Percentiles rank a stretch among this genome's conserved stretches.
Evolutionary conservation across 306 rosid genomes (phyloP).

Genomic region (Medicago ruthenica): DNA sequence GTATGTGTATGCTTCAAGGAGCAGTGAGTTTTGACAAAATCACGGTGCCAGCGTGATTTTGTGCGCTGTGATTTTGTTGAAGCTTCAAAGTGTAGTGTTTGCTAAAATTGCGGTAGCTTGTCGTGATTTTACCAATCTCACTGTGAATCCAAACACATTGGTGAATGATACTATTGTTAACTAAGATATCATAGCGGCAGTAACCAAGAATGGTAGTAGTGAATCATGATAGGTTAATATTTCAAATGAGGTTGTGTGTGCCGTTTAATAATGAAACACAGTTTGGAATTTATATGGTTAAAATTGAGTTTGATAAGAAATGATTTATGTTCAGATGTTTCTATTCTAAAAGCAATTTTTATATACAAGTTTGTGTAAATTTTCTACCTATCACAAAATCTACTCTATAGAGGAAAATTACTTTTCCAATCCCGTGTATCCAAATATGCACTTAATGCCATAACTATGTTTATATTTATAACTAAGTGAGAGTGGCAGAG

Average conservation of each 20-base stretch:
- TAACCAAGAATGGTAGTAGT: not conserved
- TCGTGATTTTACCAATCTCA: no score
- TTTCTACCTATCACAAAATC: not conserved
- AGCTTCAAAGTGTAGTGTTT: no score
- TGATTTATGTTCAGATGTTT: not conserved
- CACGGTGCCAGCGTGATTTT: no score
- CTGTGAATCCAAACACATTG: not conserved
- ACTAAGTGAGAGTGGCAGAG: not conserved
- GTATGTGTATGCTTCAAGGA: no score
- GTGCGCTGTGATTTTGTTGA: no score
- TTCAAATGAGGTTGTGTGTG: not conserved
- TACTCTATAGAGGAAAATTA: not conserved
- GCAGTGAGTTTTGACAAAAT: no score
- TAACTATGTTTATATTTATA: no score
- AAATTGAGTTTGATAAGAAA: slow-evolving; percentile 3
- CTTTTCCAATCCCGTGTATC: not conserved
- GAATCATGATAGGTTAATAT: not conserved
- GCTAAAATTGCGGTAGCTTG: no score
- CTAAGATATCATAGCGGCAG: not conserved
- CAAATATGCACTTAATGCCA: not conserved
- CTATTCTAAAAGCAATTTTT: not conserved
- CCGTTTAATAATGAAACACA: not conserved
- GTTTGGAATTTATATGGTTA: not conserved
- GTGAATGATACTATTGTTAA: not conserved
- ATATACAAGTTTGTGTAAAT: not conserved